Percentiles rank a stretch among this genome's conserved stretches.
Evolutionary conservation across 2,329 filamentous ascomycete species (phyloP).

Genomic region (Alternaria infectoria): DNA sequence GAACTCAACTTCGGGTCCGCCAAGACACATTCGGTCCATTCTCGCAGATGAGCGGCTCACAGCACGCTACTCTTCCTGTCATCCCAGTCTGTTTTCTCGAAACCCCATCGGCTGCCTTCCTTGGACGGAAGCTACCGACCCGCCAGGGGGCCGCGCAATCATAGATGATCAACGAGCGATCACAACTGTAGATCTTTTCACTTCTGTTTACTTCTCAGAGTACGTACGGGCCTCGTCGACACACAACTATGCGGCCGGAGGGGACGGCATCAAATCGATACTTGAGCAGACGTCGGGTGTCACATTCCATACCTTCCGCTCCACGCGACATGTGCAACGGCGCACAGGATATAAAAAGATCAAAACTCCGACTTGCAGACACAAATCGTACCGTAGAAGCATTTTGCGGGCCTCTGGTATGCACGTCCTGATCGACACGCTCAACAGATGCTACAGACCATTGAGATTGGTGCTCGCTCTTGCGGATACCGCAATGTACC

Average conservation of each 20-base stretch:
- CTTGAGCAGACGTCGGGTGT: conserved; percentile 17
- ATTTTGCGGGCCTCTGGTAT: background rate
- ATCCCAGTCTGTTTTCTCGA: conserved; percentile 6
- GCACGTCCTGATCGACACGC: conserved; percentile 28
- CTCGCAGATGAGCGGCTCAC: conserved; percentile 6
- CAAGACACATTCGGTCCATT: conserved; percentile 12
- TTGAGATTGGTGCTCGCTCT: conserved; percentile 20
- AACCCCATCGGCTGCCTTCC: conserved; percentile 28
- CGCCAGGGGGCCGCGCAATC: conserved; percentile 33
- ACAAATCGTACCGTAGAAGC: background rate
- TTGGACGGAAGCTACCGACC: conserved; percentile 32
- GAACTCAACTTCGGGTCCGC: conserved; percentile 10
- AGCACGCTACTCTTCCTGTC: background rate
- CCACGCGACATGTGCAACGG: conserved; percentile 23
- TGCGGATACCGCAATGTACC: conserved; percentile 14
- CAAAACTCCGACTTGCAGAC: background rate
- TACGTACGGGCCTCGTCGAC: background rate
- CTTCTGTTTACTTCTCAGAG: conserved; percentile 6
- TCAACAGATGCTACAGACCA: conserved; percentile 21
- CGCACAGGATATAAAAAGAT: conserved; percentile 11
- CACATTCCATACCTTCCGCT: conserved; percentile 5
- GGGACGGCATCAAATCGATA: conserved; percentile 31
- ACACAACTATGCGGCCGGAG: conserved; percentile 1
- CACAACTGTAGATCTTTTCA: conserved; percentile 24
- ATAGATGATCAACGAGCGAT: conserved; percentile 23